Evolutionary conservation across 805 yeast species (phyloP), one percentile per base, ranked within the genome.

Genomic region (Kodamaea laetipori): DNA sequence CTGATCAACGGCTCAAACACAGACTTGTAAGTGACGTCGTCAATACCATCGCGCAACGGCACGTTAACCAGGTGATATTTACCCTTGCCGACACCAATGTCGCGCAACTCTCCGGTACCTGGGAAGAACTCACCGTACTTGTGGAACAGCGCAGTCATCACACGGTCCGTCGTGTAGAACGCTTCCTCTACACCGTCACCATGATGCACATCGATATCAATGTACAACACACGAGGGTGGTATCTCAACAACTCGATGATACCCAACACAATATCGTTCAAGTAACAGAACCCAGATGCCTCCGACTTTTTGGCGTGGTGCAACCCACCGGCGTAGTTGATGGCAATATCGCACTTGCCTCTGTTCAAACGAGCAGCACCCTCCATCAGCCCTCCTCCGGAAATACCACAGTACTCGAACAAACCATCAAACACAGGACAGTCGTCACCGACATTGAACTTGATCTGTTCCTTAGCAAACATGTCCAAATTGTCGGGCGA

Each of bases 161-260:
- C 97, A 35, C 96, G 69, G 63, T 90, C 96, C 1, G 96, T 86
- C 24, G 95, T 80, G 61, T 89, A 90, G 56, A 89, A 89, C 1
- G 96, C 96, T 63, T 90, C 96, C 61, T 90, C 95, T 4, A 89
- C 97, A 48, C 96, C 97, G 63, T 89, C 97, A 24, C 97, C 97
- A 59, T 89, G 97, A 60, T 89, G 97, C 17, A 89, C 83, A 61
- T 89, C 97, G 40, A 87, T 89, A 60, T 89, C 97, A 45, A 89
- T 86, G 61, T 89, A 89, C 35, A 89, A 64, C 7, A 89, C 96
- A 46, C 96, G 77, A 21, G 96, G 89, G 62, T 86, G 90, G 58
- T 82, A 84, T 47, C 96, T 71, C 54, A 90, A 70, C 52, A 89
- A 67, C 57, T 89, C 87, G 49, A 89, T 68, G 44, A 88, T 86